phyloP scores from a whole-genome alignment of 495 filamentous ascomycete genomes.

The Podospora bellae-mahoneyi region DNA sequence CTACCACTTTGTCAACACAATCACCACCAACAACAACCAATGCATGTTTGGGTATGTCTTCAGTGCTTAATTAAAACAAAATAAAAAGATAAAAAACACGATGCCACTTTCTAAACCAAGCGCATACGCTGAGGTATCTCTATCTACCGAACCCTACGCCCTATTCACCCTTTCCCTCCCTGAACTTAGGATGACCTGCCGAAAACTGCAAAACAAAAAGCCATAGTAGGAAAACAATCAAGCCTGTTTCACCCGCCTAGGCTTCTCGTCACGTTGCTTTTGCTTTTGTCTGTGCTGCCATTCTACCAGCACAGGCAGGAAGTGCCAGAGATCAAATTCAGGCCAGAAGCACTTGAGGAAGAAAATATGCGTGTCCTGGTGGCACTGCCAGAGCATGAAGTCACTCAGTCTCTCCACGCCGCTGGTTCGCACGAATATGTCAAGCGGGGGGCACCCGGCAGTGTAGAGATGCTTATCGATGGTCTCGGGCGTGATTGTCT shows the following conservation, averaged over 20 bases:
- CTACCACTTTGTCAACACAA: too few species aligned
- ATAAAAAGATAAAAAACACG: neutral
- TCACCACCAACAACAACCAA: neutral
- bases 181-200: neutral
- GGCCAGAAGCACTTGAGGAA: constrained; percentile 94
- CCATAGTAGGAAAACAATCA: neutral
- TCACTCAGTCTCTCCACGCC: constrained; percentile 90
- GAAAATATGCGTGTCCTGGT: constrained; percentile 84
- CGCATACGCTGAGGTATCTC: neutral
- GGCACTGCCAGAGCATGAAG: constrained; percentile 98
- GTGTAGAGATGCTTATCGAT: constrained; percentile 81
- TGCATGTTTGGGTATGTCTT: neutral
- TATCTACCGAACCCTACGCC: neutral
- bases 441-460: constrained; percentile 75
- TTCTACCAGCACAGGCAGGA: constrained; percentile 83
- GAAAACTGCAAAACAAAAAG: neutral
- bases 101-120: neutral
- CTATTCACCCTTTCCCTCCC: neutral
- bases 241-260: constrained; percentile 31
- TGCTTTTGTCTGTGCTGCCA: constrained; percentile 77
- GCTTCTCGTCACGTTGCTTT: constrained; percentile 41
- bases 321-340: constrained; percentile 92
- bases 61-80: neutral
- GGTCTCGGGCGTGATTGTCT: constrained; percentile 78
- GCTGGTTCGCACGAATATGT: constrained; percentile 84